Conservation (phyloP, 2,329 filamentous ascomycete species). For the Epichloe typhina region DNA sequence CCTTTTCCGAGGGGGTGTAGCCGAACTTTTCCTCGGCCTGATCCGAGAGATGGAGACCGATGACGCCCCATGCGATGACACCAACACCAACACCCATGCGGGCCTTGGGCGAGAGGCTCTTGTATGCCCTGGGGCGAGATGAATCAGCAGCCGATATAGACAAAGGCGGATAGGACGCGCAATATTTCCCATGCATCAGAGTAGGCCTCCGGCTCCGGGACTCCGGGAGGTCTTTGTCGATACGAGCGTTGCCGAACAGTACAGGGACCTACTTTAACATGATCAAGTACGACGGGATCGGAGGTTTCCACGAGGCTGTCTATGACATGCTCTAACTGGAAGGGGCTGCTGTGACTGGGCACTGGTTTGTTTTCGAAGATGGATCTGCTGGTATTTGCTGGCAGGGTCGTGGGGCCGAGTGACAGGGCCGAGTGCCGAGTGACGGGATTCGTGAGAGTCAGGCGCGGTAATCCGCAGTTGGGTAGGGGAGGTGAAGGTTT, state of each 20-base stretch:
- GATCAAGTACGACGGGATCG: too few species aligned
- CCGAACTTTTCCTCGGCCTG: slow-evolving; percentile 60
- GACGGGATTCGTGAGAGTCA: not conserved
- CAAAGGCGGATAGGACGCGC: not conserved
- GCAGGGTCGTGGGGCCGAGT: not conserved
- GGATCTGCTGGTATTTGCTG: not conserved
- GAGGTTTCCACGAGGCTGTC: too few species aligned
- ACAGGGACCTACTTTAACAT: too few species aligned
- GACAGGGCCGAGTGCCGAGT: not conserved
- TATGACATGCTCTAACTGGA: too few species aligned
- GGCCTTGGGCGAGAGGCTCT: slow-evolving; percentile 54
- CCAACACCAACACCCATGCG: slow-evolving; percentile 60
- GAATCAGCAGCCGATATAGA: not conserved
- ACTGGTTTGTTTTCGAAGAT: too few species aligned
- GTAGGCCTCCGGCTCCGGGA: too few species aligned
- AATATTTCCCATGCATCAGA: too few species aligned
- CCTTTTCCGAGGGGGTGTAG: slow-evolving; percentile 60
- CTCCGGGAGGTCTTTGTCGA: too few species aligned
- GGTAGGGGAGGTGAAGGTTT: too few species aligned
- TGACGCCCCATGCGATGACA: slow-evolving; percentile 61
- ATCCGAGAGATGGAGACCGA: slow-evolving; percentile 63
- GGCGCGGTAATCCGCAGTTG: not conserved
- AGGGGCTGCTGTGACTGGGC: too few species aligned
- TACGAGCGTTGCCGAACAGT: too few species aligned
- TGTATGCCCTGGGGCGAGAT: slow-evolving; percentile 46